Conservation (phyloP, 352 stramenopile genomes). For the Phytophthora pistaciae region DNA sequence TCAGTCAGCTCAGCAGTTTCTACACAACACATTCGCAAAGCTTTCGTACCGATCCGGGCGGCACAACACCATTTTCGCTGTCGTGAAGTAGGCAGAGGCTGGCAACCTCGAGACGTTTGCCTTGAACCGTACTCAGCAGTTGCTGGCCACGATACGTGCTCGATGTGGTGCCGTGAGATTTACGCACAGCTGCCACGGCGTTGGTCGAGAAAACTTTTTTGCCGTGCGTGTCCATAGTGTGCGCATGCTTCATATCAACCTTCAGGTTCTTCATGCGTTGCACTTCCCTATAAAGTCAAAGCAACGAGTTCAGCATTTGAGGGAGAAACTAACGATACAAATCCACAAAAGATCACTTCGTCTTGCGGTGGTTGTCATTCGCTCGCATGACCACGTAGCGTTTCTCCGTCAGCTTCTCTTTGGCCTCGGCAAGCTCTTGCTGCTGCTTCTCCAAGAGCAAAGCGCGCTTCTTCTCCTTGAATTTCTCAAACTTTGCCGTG, state of each 20-base stretch:
- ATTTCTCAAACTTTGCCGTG: conserved; percentile 57
- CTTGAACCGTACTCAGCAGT: conserved; percentile 73
- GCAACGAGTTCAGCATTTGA: conserved; percentile 7
- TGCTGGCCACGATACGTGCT: conserved; percentile 78
- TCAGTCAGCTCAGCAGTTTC: not conserved
- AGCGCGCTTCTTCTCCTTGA: conserved; percentile 66
- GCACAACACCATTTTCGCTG: conserved; percentile 53
- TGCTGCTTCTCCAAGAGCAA: conserved; percentile 65
- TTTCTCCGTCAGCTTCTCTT: conserved; percentile 80
- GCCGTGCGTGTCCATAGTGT: conserved; percentile 65
- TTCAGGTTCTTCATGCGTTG: conserved; percentile 80
- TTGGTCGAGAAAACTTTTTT: conserved; percentile 76
- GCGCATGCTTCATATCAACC: conserved; percentile 68
- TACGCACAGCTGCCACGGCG: conserved; percentile 43
- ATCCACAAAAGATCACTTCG: conserved; percentile 26
- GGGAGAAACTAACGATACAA: no score
- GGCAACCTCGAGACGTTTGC: conserved; percentile 75
- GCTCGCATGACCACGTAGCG: conserved; percentile 67
- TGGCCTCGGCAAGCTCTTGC: conserved; percentile 59
- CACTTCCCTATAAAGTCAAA: conserved; percentile 46
- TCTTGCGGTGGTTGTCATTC: conserved; percentile 66
- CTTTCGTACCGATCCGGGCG: conserved; percentile 51
- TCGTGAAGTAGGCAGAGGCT: conserved; percentile 77
- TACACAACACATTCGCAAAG: not conserved
- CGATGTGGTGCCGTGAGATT: conserved; percentile 53